Evolutionary conservation across 2,329 filamentous ascomycete species (phyloP), one percentile per base, ranked within the genome.

Genomic region (Aspergillus eucalypticola): DNA sequence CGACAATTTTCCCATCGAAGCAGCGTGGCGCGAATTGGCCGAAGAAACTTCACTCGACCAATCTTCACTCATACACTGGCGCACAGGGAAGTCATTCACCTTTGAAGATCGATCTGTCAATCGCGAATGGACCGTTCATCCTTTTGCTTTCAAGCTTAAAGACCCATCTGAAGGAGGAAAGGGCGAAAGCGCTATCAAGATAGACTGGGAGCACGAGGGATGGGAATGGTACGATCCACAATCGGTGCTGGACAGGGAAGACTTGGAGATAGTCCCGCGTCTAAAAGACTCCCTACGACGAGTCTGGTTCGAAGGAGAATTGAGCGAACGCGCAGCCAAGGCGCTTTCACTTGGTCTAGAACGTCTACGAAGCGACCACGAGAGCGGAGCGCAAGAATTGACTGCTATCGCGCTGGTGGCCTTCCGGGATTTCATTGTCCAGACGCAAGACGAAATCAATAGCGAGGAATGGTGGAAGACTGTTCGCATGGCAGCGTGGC

Each of bases 121-220:
- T 19, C 82, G 85, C 23, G 78, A 84, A 67, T 90, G 87, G 87
- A 86, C 79, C 5, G 80, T 90, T 51, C 79, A 87, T 61, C 86
- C 87, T 0, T 90, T 90, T 64, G 83, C 80, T 0, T 90, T 75
- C 52, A 64, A 59, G 5, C 63, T 88, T 25, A 82, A 76, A 52
- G 65, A 76, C 7, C 63, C 71, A 5, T 54, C 65, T 0, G 63
- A 65, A 29, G 66, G 66, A 5, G 74, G 73, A 2, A 39, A 54
- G 4, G 77, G 76, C 2, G 80, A 82, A 58, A 69, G 77, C 10
- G 76, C 75, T 5, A 85, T 90, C 58, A 68, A 71, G 2, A 79
- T 85, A 27, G 83, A 89, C 69, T 87, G 84, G 84, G 87, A 90
- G 71, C 86, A 89, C 65, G 81, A 85, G 2, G 77, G 72, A 0